phyloP scores from a whole-genome alignment of 2,329 filamentous ascomycete species.

The Ophiostoma perfectum region DNA sequence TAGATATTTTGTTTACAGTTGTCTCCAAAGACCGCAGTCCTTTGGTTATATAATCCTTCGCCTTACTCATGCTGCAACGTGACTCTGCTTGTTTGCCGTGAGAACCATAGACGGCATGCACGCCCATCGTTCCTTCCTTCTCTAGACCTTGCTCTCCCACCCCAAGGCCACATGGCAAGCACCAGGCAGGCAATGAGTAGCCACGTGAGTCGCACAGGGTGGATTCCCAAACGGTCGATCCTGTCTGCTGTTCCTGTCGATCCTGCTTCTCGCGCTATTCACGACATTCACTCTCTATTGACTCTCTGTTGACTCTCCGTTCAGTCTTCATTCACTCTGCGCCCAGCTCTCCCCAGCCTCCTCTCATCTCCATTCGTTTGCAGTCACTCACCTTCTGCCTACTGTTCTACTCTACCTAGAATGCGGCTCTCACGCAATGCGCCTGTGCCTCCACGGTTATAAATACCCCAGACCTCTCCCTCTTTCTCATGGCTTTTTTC shows the following conservation, averaged over 20 bases:
- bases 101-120: neutral
- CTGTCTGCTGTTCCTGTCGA: neutral
- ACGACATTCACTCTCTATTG: neutral
- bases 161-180: neutral
- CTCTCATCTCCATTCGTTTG: neutral
- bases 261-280: neutral
- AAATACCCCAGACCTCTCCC: neutral
- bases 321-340: neutral
- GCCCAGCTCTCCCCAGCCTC: neutral
- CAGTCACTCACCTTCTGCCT: neutral
- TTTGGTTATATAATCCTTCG: neutral
- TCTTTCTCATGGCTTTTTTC: neutral
- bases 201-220: too few relatives aligned
- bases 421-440: neutral
- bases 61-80: neutral
- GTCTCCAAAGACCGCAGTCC: neutral
- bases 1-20: neutral
- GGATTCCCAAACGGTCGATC: neutral
- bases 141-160: neutral
- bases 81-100: neutral
- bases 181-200: neutral
- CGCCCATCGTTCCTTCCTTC: neutral
- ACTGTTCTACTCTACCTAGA: neutral
- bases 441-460: neutral
- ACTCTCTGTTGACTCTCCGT: neutral